Evolutionary conservation across 2,329 filamentous ascomycete genomes (phyloP).

Genomic region (Shiraia sp.): DNA sequence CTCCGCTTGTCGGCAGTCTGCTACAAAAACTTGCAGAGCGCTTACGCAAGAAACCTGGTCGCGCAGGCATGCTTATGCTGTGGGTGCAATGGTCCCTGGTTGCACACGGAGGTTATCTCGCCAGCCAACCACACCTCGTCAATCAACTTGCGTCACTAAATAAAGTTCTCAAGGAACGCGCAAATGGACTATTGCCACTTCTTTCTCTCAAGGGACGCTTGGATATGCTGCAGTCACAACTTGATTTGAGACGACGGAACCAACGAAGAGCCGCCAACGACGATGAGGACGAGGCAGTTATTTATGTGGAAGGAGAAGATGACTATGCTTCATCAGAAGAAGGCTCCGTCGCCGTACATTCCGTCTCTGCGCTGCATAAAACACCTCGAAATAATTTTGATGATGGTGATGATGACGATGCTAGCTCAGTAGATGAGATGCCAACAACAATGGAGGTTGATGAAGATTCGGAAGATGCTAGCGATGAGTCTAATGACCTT

Average conservation of each 20-base stretch:
- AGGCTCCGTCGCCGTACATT: conserved; percentile 46
- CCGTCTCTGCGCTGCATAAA: conserved; percentile 24
- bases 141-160: conserved; percentile 78
- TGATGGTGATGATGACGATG: conserved; percentile 39
- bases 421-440: conserved; percentile 60
- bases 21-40: conserved; percentile 84
- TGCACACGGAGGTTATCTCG: conserved; percentile 87
- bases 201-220: conserved; percentile 92
- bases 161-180: conserved; percentile 84
- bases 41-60: conserved; percentile 82
- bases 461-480: conserved; percentile 55
- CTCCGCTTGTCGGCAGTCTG: conserved; percentile 75
- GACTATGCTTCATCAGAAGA: conserved; percentile 58
- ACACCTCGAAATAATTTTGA: conserved; percentile 28
- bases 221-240: conserved; percentile 89
- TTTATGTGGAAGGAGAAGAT: conserved; percentile 85
- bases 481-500: conserved; percentile 58
- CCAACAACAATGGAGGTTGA: conserved; percentile 55
- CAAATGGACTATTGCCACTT: conserved; percentile 78
- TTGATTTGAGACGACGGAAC: conserved; percentile 75
- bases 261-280: conserved; percentile 61
- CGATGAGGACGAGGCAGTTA: conserved; percentile 70
- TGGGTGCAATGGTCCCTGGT: conserved; percentile 97
- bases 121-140: conserved; percentile 81
- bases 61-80: conserved; percentile 85